Conservation (phyloP, 495 filamentous ascomycete genomes). For the Neurospora terricola region DNA sequence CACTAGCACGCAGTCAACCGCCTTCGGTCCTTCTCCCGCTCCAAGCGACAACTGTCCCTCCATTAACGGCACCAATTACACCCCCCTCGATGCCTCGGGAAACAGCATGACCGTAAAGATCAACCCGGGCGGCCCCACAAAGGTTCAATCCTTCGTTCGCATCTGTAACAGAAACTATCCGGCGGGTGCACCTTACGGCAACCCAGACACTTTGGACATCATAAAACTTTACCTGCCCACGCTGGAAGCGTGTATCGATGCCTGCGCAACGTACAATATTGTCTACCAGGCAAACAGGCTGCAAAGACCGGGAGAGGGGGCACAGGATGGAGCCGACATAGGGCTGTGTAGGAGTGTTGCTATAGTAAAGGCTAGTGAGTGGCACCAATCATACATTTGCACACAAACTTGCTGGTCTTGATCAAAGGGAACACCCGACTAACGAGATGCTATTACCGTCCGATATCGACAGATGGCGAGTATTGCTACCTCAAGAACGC, state of each 20-base stretch:
- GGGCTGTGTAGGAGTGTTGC: slow-evolving; percentile 22
- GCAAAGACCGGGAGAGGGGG: not conserved
- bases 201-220: slow-evolving; percentile 21
- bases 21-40: slow-evolving; percentile 2
- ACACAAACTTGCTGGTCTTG: not conserved
- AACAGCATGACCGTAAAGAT: slow-evolving; percentile 9
- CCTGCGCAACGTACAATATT: slow-evolving; percentile 26
- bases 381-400: not conserved
- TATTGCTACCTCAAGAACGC: slow-evolving; percentile 31
- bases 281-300: slow-evolving; percentile 6
- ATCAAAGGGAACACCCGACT: not conserved
- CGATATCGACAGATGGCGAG: slow-evolving; percentile 1
- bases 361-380: slow-evolving; percentile 13
- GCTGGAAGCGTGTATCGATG: slow-evolving; percentile 24
- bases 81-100: slow-evolving; percentile 17
- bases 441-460: not conserved
- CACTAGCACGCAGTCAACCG: not conserved
- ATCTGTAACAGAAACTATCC: slow-evolving; percentile 26
- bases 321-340: not conserved
- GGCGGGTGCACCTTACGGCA: slow-evolving; percentile 7
- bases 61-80: slow-evolving; percentile 17
- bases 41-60: slow-evolving; percentile 20
- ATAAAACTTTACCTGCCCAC: slow-evolving; percentile 23
- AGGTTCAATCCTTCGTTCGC: slow-evolving; percentile 18
- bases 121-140: not conserved